phyloP scores from a whole-genome alignment of 306 rosid species.

The Dryas alaskensis region DNA sequence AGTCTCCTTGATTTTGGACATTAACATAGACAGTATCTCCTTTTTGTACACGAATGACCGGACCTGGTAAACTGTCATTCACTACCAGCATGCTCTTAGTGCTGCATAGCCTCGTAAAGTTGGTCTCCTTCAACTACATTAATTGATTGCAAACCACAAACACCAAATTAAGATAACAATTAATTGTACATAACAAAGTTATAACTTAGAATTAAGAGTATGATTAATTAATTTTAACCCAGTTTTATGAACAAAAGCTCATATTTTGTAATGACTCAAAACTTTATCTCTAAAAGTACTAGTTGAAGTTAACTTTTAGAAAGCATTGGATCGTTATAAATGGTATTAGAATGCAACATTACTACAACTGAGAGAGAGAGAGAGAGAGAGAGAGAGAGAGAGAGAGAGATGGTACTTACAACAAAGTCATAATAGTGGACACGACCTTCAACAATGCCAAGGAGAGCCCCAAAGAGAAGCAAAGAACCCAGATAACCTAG shows the following conservation, averaged over 20 bases:
- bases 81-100: constrained; percentile 22
- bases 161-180: too few relatives aligned
- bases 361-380: not conserved
- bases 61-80: constrained; percentile 33
- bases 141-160: too few relatives aligned
- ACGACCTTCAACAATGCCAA: not conserved
- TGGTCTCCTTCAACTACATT: constrained; percentile 22
- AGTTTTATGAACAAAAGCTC: too few relatives aligned
- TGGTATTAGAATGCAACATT: too few relatives aligned
- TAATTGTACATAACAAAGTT: too few relatives aligned
- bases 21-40: constrained; percentile 34
- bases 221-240: too few relatives aligned
- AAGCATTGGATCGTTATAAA: too few relatives aligned
- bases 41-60: constrained; percentile 29
- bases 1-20: constrained; percentile 26
- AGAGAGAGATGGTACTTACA: not conserved
- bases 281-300: too few relatives aligned
- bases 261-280: too few relatives aligned
- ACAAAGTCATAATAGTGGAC: constrained; percentile 12
- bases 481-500: not conserved
- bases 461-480: not conserved
- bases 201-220: too few relatives aligned
- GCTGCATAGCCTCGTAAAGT: constrained; percentile 17
- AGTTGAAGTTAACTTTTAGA: too few relatives aligned
- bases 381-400: not conserved